phyloP scores from a whole-genome alignment of 1,139 yeast species.

The Trichomonascaceae sp. region DNA sequence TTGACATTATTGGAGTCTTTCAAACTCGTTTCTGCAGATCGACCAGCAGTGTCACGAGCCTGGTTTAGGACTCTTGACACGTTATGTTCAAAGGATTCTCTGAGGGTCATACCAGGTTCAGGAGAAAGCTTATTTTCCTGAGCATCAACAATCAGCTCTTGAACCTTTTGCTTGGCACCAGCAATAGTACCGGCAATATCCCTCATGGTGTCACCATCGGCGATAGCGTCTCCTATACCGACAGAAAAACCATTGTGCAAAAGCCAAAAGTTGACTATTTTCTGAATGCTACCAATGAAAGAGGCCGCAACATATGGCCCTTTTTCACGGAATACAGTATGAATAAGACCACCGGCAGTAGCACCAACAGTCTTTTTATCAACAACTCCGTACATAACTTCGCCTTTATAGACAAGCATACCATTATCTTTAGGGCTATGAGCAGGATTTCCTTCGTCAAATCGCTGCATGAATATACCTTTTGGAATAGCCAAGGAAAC shows the following conservation, averaged over 20 bases:
- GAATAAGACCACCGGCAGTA: constrained; percentile 95
- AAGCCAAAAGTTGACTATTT: constrained; percentile 94
- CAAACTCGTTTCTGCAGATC: constrained; percentile 94
- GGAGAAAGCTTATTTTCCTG: constrained; percentile 84
- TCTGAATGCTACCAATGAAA: constrained; percentile 87
- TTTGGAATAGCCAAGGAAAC: constrained; percentile 89
- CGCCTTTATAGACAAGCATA: constrained; percentile 88
- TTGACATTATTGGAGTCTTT: constrained; percentile 93
- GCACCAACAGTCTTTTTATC: constrained; percentile 98
- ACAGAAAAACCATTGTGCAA: constrained; percentile 95
- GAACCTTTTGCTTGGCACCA: constrained; percentile 88
- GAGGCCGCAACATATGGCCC: constrained; percentile 89
- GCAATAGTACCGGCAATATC: constrained; percentile 88
- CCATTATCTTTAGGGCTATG: constrained; percentile 85
- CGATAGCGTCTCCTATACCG: constrained; percentile 99
- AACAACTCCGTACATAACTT: constrained; percentile 93
- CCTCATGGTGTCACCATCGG: constrained; percentile 94
- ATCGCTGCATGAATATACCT: constrained; percentile 90
- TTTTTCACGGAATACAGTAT: constrained; percentile 95
- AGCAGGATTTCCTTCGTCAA: constrained; percentile 84
- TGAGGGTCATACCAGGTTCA: constrained; percentile 98
- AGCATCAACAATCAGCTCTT: constrained; percentile 86
- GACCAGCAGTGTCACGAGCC: constrained; percentile 99
- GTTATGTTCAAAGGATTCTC: constrained; percentile 97
- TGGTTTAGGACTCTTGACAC: constrained; percentile 93